A percentile compares a stretch with the other conserved stretches of the same genome.
Conservation (phyloP, 176 grass and related monocot genomes). For the Hsuehochloa calcarea region DNA sequence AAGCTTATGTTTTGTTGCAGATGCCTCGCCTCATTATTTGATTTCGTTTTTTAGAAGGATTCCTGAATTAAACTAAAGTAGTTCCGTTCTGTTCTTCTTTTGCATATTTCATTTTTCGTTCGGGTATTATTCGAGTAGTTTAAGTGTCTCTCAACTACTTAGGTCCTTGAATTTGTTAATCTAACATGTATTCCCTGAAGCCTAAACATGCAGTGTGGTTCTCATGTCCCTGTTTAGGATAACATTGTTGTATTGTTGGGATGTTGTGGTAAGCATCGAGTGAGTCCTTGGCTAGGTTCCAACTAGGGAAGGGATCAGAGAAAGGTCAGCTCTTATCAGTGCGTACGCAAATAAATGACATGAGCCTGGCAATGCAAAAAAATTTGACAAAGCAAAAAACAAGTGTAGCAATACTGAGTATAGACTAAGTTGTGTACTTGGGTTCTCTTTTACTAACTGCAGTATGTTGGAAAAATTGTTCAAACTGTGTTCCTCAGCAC, state of each 20-base stretch:
- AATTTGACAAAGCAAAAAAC: background rate
- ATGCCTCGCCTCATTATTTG: background rate
- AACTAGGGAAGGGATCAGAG: background rate
- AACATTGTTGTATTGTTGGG: background rate
- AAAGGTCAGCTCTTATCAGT: background rate
- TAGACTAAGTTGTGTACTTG: background rate
- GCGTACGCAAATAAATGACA: background rate
- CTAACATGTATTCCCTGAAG: background rate
- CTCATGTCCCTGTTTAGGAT: background rate
- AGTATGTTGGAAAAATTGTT: background rate
- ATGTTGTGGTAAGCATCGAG: background rate
- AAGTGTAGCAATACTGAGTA: background rate
- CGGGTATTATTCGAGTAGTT: background rate
- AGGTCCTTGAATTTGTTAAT: background rate
- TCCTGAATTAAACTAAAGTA: background rate
- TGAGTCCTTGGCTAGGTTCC: background rate
- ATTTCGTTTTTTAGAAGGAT: background rate
- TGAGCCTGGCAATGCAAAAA: background rate
- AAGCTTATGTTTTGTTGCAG: background rate
- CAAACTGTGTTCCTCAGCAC: too few species aligned
- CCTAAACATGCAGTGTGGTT: background rate
- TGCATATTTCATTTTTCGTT: background rate
- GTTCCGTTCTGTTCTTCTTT: background rate
- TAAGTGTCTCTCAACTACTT: background rate
- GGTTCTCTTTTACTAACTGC: background rate